phyloP scores from a whole-genome alignment of 768 basidiomycete genomes.

The Lentinula detonsa region DNA sequence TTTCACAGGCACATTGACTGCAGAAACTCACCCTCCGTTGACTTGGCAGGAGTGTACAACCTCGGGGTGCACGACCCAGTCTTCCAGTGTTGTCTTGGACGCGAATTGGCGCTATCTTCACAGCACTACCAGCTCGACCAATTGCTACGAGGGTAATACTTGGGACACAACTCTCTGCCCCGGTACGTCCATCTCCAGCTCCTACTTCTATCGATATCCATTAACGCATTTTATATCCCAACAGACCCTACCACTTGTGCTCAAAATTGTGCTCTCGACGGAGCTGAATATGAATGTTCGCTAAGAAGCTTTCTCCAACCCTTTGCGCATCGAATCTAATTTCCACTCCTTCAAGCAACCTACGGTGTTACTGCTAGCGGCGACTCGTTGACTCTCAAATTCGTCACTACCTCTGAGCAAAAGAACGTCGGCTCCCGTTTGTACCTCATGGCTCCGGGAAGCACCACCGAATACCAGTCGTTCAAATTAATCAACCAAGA shows the following conservation, averaged over 20 bases:
- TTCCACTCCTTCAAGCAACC: conserved; percentile 16
- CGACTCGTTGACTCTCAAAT: conserved; percentile 24
- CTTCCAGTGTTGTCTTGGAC: conserved; percentile 25
- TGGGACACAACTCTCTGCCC: conserved; percentile 33
- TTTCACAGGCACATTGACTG: conserved; percentile 23
- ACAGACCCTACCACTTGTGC: conserved; percentile 24
- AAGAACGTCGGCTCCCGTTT: conserved; percentile 12
- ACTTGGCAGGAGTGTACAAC: conserved; percentile 25
- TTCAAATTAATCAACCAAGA: conserved; percentile 30
- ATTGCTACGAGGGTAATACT: conserved; percentile 31
- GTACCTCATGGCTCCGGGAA: conserved; percentile 27
- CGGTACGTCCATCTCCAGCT: conserved; percentile 8
- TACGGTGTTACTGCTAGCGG: conserved; percentile 30
- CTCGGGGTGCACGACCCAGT: conserved; percentile 20
- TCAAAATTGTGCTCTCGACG: conserved; percentile 9
- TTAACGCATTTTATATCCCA: neutral
- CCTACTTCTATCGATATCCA: neutral
- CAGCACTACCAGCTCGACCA: conserved; percentile 6
- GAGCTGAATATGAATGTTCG: conserved; percentile 4
- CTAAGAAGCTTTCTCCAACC: neutral
- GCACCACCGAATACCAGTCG: conserved; percentile 23
- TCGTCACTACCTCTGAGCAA: conserved; percentile 18
- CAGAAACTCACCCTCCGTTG: conserved; percentile 31
- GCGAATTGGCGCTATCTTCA: conserved; percentile 35
- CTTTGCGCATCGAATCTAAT: too few species aligned